Base-by-base conservation (phyloP, 169 alveolate genomes). In the Plasmodium inui region DNA sequence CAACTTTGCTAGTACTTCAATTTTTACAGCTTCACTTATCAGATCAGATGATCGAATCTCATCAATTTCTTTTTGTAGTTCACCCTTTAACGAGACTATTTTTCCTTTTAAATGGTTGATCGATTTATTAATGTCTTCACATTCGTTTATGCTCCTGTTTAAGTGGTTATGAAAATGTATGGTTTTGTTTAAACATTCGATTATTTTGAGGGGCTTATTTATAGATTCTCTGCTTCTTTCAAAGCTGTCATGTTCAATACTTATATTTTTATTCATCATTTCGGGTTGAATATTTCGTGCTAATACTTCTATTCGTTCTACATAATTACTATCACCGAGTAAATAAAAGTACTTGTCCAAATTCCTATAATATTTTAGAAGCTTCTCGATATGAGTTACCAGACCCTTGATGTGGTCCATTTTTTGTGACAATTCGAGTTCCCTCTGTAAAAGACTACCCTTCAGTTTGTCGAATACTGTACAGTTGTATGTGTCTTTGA, bases 171-270 rank as follows among this genome's bases (percentile, higher is more conserved):
- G 84, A 78, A 26, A 78, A 39, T 7, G 26, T 78, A 78, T 78
- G 19, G 28, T 78, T 39, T 78, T 78, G 84, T 78, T 39, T 78
- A 78, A 28, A 78, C 61, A 4, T 78, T 78, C 84, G 53, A 39
- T 37, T 30, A 34, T 78, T 78, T 37, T 3, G 41, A 78, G 37
- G n/a, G 41, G 9, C 41, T 37, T 39, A 6, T 39, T 32, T 37
- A 78, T n/a, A n/a, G 32, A n/a, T 14, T 78, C 71, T 39, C 32
- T 78, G 39, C 1, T 32, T 6, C 34, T 19, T n/a, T 5, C 8
- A 28, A 39, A 78, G 14, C 5, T n/a, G n/a, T 78, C 26, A 28
- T 78, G 71, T 12, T 78, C 12, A 50, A 32, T 17, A 30, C 84
- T 78, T 14, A 78, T 0, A 12, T 37, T 8, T 26, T 78, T 39